A percentile compares a stretch with the other conserved stretches of the same genome.
Evolutionary conservation across 2,329 filamentous ascomycete species (phyloP).

Genomic region (Fusarium sp.): DNA sequence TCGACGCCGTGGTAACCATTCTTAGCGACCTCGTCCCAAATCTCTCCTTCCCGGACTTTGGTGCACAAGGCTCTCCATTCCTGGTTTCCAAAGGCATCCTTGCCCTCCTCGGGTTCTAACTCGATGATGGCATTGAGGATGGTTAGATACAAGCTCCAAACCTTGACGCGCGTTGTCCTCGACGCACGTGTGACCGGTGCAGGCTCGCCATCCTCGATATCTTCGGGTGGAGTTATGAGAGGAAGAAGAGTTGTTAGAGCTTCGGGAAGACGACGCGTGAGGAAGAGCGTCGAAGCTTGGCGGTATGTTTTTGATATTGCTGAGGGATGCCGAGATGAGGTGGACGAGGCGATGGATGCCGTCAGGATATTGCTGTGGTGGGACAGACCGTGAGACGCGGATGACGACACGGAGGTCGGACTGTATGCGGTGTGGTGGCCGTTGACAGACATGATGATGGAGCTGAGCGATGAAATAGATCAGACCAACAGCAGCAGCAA

Average conservation of each 20-base stretch:
- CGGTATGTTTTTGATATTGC: conserved; percentile 92
- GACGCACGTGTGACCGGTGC: conserved; percentile 83
- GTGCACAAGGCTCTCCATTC: conserved; percentile 83
- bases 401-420: conserved; percentile 51
- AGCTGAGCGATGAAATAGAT: conserved; percentile 2
- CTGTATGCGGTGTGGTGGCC: conserved; percentile 55
- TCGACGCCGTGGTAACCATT: conserved; percentile 89
- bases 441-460: conserved; percentile 54
- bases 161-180: conserved; percentile 84
- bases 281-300: conserved; percentile 90
- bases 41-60: conserved; percentile 84
- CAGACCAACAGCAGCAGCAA: conserved; percentile 11
- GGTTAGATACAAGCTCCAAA: conserved; percentile 97
- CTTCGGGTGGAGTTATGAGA: conserved; percentile 70
- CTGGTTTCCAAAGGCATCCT: conserved; percentile 82
- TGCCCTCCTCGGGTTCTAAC: conserved; percentile 87
- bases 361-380: conserved; percentile 63
- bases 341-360: conserved; percentile 71
- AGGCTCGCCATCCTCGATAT: conserved; percentile 60
- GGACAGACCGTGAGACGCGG: conserved; percentile 53
- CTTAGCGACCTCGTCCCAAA: conserved; percentile 94
- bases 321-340: conserved; percentile 67
- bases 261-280: conserved; percentile 92
- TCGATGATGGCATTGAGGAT: conserved; percentile 91
- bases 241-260: conserved; percentile 85